Conservation (phyloP, 768 basidiomycete genomes). For the Termitomyces sp. region DNA sequence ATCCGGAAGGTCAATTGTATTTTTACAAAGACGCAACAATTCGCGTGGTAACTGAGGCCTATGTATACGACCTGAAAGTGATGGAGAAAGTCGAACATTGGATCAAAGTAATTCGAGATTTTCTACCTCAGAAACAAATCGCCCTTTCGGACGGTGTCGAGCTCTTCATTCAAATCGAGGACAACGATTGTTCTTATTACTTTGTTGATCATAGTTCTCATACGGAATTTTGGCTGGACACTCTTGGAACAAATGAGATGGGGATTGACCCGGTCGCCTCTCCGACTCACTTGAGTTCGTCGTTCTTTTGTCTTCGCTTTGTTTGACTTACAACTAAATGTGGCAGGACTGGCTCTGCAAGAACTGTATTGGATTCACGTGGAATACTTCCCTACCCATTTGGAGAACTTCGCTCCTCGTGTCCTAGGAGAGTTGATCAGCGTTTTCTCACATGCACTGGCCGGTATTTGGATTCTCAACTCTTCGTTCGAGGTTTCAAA, state of each 20-base stretch:
- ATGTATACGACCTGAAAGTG: conserved; percentile 36
- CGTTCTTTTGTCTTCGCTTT: not conserved
- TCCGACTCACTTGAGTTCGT: conserved; percentile 50
- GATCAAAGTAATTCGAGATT: conserved; percentile 28
- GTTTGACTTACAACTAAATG: not conserved
- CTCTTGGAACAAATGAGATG: conserved; percentile 37
- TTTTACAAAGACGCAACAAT: conserved; percentile 35
- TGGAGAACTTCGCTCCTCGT: conserved; percentile 27
- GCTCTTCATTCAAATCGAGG: conserved; percentile 47
- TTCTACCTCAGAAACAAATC: conserved; percentile 27
- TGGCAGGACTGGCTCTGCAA: conserved; percentile 41
- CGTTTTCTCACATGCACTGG: conserved; percentile 52
- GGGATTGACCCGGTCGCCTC: conserved; percentile 44
- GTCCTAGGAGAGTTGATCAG: conserved; percentile 47
- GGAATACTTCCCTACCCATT: conserved; percentile 61
- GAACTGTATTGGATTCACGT: conserved; percentile 61
- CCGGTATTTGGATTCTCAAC: conserved; percentile 37
- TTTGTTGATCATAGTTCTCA: conserved; percentile 46
- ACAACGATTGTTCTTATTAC: conserved; percentile 52
- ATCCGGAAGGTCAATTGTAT: conserved; percentile 63
- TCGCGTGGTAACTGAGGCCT: conserved; percentile 53
- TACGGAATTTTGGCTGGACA: conserved; percentile 55
- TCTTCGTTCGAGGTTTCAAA: not conserved
- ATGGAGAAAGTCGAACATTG: conserved; percentile 35
- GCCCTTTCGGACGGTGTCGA: conserved; percentile 38